Conservation (phyloP, 148 eudicot genomes). For the Simmondsia chinensis region DNA sequence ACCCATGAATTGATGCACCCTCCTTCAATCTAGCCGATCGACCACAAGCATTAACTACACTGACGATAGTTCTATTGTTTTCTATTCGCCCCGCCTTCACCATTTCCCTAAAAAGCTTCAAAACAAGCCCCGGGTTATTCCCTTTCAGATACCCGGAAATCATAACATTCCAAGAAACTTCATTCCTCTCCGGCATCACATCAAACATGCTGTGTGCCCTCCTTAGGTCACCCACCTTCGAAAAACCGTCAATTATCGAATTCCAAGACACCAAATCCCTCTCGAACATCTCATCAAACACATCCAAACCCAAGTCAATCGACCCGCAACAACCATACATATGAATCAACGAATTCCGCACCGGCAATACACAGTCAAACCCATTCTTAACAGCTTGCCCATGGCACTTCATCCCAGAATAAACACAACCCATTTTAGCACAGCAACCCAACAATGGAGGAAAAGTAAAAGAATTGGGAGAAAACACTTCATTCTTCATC, state of each 20-base stretch:
- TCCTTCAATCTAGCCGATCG: slow-evolving; percentile 59
- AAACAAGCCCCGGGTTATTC: slow-evolving; percentile 41
- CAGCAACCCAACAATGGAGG: slow-evolving; percentile 61
- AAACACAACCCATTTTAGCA: slow-evolving; percentile 28
- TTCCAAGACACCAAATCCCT: slow-evolving; percentile 59
- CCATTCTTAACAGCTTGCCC: slow-evolving; percentile 61
- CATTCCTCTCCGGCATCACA: slow-evolving; percentile 46
- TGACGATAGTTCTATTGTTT: slow-evolving; percentile 39
- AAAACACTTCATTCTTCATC: slow-evolving; percentile 32
- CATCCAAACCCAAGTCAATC: slow-evolving; percentile 24
- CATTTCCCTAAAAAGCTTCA: slow-evolving; percentile 74
- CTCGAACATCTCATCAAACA: slow-evolving; percentile 46
- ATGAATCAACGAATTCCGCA: slow-evolving; percentile 69
- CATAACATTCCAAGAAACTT: slow-evolving; percentile 67
- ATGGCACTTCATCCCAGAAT: slow-evolving; percentile 40
- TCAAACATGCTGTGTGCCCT: slow-evolving; percentile 52
- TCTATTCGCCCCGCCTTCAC: slow-evolving; percentile 17
- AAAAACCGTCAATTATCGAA: slow-evolving; percentile 44
- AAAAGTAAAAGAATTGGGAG: slow-evolving; percentile 57
- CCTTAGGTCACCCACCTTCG: slow-evolving; percentile 32
- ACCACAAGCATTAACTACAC: slow-evolving; percentile 57
- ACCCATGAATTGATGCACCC: slow-evolving; percentile 66
- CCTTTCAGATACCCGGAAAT: slow-evolving; percentile 48
- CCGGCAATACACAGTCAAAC: slow-evolving; percentile 40
- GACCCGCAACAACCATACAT: slow-evolving; percentile 53